These are phyloP conservation scores for Carpinus fangiana DNA, from an alignment of 306 rosid species.

Conservation along the genomic window DNA sequence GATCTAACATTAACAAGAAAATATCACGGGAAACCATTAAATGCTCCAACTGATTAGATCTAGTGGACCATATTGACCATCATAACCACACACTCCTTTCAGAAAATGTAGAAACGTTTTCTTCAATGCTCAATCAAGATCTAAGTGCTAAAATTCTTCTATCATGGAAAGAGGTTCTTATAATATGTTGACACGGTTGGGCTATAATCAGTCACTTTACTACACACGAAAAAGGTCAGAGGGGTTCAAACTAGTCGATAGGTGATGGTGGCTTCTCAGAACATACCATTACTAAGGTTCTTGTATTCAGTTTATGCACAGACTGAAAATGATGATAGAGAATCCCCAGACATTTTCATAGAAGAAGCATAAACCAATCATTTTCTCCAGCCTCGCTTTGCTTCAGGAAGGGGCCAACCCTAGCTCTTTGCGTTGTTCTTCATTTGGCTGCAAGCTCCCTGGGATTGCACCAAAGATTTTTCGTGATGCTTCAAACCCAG, in stretches of 20 bases:
- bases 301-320: not conserved
- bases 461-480: constrained; percentile 88
- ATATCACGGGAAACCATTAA: not conserved
- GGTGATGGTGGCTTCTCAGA: not conserved
- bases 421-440: constrained; percentile 70
- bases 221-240: not conserved
- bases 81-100: not conserved
- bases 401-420: constrained; percentile 46
- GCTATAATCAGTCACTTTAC: not conserved
- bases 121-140: not conserved
- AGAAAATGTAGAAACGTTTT: not conserved
- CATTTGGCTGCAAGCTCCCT: constrained; percentile 77
- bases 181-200: not conserved
- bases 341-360: constrained; percentile 3
- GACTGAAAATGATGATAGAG: not conserved
- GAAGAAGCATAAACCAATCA: constrained; percentile 19
- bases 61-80: constrained; percentile 16
- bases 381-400: constrained; percentile 33
- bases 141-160: not conserved
- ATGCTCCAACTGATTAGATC: not conserved
- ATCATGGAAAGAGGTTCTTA: not conserved
- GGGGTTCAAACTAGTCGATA: not conserved
- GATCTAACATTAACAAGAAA: not conserved
- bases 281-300: not conserved
- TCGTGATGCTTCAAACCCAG: constrained; percentile 77